These are phyloP conservation scores for Sarocladium strictum DNA, from an alignment of 2,329 filamentous ascomycete species.

Conservation along the genomic window DNA sequence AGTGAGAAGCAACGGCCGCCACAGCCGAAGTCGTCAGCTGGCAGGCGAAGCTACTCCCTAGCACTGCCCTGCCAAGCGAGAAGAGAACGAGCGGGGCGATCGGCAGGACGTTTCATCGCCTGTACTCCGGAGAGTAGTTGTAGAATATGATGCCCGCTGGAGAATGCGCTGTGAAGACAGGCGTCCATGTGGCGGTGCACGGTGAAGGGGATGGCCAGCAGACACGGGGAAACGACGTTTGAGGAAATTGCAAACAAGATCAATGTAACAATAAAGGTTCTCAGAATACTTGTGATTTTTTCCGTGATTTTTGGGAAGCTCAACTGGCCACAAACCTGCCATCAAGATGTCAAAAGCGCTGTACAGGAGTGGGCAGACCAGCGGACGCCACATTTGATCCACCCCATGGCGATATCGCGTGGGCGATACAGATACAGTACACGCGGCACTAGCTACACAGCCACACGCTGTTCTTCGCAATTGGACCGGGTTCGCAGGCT, in stretches of 20 bases:
- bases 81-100: slow-evolving; percentile 3
- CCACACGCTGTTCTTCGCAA: background rate
- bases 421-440: too few species aligned
- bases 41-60: background rate
- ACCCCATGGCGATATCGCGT: background rate
- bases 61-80: background rate
- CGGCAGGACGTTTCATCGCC: slow-evolving; percentile 1
- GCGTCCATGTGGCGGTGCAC: slow-evolving; percentile 6
- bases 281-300: background rate
- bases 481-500: background rate
- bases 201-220: background rate
- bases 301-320: background rate
- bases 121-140: too few species aligned
- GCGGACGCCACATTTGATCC: background rate
- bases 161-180: too few species aligned
- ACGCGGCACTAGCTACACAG: background rate
- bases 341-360: background rate
- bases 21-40: slow-evolving; percentile 7
- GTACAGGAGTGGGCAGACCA: background rate
- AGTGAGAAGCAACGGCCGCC: background rate
- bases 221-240: too few species aligned
- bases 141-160: too few species aligned
- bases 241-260: background rate
- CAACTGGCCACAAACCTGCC: background rate
- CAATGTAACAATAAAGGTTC: background rate